Evolutionary conservation across 164 flowering plant genomes (phyloP).

Genomic region (Aristolochia contorta): DNA sequence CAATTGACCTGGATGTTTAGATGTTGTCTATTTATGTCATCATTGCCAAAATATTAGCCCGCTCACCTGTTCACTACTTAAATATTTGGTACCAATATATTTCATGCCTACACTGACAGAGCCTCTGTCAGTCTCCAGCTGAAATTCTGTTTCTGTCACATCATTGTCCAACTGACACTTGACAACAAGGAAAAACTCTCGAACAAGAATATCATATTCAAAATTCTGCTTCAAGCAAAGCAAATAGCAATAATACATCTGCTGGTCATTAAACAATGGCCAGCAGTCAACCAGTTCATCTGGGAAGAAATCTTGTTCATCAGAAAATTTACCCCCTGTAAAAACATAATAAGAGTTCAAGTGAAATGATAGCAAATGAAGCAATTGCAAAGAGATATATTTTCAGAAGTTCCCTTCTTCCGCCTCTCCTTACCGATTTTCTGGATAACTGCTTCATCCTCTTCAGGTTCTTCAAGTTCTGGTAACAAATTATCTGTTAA

Average conservation of each 20-base stretch:
- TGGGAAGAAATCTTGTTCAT: constrained; percentile 38
- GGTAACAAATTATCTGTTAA: constrained; percentile 77
- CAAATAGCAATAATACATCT: constrained; percentile 42
- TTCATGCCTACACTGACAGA: constrained; percentile 26
- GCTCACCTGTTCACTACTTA: constrained; percentile 41
- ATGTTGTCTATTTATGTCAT: too few species aligned
- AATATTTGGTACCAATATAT: constrained; percentile 28
- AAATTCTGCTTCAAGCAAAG: constrained; percentile 35
- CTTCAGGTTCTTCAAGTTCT: constrained; percentile 37
- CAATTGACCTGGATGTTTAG: not conserved
- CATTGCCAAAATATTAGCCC: not conserved
- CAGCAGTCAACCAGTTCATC: constrained; percentile 35
- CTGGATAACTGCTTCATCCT: constrained; percentile 27
- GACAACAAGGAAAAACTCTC: constrained; percentile 37
- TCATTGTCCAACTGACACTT: constrained; percentile 38
- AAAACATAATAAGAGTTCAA: too few species aligned
- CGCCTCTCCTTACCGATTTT: constrained; percentile 30
- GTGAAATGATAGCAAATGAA: too few species aligned
- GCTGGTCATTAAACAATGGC: constrained; percentile 5
- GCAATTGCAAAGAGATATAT: too few species aligned
- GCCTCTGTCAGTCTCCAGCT: constrained; percentile 37
- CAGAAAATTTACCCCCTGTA: too few species aligned
- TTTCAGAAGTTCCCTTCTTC: too few species aligned
- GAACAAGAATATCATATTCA: constrained; percentile 25
- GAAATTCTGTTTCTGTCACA: constrained; percentile 20